phyloP scores from a whole-genome alignment of 2,329 filamentous ascomycete species.

The Monosporascus sp. region DNA sequence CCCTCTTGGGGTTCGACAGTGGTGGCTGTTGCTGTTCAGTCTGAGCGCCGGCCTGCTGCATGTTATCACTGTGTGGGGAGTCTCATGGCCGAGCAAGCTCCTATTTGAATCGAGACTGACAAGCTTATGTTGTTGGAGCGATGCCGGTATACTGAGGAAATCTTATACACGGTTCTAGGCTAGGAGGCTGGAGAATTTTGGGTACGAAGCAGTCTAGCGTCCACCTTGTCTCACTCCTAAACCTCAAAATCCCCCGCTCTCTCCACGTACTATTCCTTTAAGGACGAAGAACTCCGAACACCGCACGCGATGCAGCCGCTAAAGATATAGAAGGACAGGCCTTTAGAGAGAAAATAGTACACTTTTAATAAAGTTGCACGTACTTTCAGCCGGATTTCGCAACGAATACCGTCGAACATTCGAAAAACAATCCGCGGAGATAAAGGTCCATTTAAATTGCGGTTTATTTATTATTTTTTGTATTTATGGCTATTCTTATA shows the following conservation, averaged over 20 bases:
- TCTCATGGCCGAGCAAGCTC: not conserved
- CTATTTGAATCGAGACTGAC: not conserved
- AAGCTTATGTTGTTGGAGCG: not conserved
- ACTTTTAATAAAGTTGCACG: no score
- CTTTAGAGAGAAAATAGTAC: not conserved
- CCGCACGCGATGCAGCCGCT: not conserved
- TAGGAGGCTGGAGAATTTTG: not conserved
- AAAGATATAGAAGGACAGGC: not conserved
- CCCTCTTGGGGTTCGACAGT: constrained; percentile 1
- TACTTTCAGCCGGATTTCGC: no score
- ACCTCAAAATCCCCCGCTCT: not conserved
- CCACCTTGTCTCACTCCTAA: not conserved
- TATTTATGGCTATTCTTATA: no score
- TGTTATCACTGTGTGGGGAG: not conserved
- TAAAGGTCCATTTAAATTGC: no score
- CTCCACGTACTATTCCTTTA: not conserved
- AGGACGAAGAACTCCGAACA: not conserved
- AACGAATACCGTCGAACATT: no score
- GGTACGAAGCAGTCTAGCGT: not conserved
- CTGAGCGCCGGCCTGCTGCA: constrained; percentile 4
- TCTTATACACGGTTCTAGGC: no score
- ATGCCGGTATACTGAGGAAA: not conserved
- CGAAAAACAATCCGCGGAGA: no score
- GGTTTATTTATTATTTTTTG: no score
- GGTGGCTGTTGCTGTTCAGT: constrained; percentile 1